phyloP scores from a whole-genome alignment of 148 eudicot species.

The Arbutus unedo region DNA sequence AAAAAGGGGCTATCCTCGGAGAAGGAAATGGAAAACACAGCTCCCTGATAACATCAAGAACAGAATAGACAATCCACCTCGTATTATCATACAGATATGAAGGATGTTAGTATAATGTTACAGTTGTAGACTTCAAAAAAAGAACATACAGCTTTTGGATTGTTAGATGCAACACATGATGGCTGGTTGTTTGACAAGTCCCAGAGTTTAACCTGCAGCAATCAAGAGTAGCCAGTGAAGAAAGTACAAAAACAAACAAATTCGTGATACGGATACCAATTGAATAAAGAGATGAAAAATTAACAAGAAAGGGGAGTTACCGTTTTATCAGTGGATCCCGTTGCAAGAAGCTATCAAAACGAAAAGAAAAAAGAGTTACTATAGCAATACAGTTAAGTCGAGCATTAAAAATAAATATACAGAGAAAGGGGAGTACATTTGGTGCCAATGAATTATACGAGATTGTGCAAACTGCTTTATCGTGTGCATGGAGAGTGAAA shows the following conservation, averaged over 20 bases:
- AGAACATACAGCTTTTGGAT: constrained; percentile 74
- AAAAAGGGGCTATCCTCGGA: constrained; percentile 67
- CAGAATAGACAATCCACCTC: constrained; percentile 3
- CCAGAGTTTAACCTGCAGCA: constrained; percentile 66
- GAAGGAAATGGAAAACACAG: constrained; percentile 75
- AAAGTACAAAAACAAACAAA: neutral
- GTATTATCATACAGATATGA: neutral
- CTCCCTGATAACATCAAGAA: constrained; percentile 55
- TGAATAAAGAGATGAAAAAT: neutral
- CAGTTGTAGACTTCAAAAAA: neutral
- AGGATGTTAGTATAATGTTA: neutral
- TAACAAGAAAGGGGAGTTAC: constrained; percentile 22
- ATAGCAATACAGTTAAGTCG: neutral
- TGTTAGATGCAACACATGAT: constrained; percentile 64
- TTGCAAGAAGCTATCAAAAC: constrained; percentile 65
- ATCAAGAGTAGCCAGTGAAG: neutral
- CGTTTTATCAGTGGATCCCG: constrained; percentile 80
- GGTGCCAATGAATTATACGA: constrained; percentile 65
- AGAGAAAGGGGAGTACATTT: constrained; percentile 40
- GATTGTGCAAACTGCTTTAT: constrained; percentile 75
- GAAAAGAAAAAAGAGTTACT: constrained; percentile 20
- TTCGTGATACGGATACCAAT: neutral
- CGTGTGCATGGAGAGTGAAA: constrained; percentile 91
- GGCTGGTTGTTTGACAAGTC: constrained; percentile 73
- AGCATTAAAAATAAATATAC: neutral